Evolutionary conservation across 495 filamentous ascomycete genomes (phyloP).

Genomic region (Chaetomium fimeti): DNA sequence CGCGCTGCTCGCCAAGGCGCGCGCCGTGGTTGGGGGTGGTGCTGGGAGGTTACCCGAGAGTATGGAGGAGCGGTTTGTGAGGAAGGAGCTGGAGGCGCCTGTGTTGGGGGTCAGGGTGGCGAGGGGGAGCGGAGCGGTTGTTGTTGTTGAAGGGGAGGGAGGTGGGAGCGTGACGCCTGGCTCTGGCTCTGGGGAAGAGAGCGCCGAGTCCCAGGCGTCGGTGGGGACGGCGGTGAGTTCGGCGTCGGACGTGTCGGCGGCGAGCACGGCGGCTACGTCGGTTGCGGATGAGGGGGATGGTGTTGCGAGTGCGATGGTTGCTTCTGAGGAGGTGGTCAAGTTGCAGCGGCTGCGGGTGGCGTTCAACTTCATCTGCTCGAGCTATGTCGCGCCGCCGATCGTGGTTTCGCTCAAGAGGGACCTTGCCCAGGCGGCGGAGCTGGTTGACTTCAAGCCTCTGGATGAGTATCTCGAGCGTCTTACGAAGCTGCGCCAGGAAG

Average conservation of each 20-base stretch:
- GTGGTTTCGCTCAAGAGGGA: slow-evolving; percentile 48
- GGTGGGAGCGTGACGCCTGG: slow-evolving; percentile 30
- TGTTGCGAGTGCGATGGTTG: slow-evolving; percentile 46
- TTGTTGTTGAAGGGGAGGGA: slow-evolving; percentile 30
- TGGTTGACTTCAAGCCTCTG: slow-evolving; percentile 66
- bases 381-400: slow-evolving; percentile 63
- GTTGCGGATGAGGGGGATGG: slow-evolving; percentile 31
- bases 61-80: slow-evolving; percentile 83
- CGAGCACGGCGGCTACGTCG: slow-evolving; percentile 44
- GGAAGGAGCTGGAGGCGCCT: slow-evolving; percentile 70
- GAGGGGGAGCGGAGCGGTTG: slow-evolving; percentile 32
- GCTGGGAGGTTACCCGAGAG: slow-evolving; percentile 62
- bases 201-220: slow-evolving; percentile 28
- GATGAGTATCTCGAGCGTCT: slow-evolving; percentile 65
- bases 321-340: slow-evolving; percentile 51
- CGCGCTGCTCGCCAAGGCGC: slow-evolving; percentile 69
- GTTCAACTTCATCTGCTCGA: slow-evolving; percentile 70
- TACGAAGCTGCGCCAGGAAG: slow-evolving; percentile 64
- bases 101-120: slow-evolving; percentile 55
- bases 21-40: slow-evolving; percentile 53
- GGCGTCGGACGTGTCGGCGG: slow-evolving; percentile 37
- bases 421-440: slow-evolving; percentile 40
- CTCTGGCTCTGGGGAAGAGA: slow-evolving; percentile 37
- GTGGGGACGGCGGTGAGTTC: slow-evolving; percentile 40
- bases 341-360: slow-evolving; percentile 74